A percentile compares a stretch with the other conserved stretches of the same genome.
These are phyloP conservation scores for Cajanus cajan DNA, from an alignment of 306 rosid genomes.

Conservation along the genomic window DNA sequence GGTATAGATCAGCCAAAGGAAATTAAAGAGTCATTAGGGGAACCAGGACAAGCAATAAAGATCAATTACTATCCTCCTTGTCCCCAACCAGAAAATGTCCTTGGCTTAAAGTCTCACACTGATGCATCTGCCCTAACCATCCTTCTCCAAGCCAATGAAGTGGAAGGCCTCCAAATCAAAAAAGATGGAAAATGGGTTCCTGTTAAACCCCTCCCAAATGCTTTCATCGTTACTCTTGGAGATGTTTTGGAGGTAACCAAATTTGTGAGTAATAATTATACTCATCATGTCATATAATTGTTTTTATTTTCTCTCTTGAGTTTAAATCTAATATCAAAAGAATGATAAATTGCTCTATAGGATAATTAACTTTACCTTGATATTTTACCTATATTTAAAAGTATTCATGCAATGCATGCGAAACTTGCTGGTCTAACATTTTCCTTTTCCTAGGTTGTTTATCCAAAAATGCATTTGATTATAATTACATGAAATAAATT, in stretches of 20 bases:
- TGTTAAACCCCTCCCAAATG: slow-evolving; percentile 47
- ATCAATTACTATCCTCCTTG: slow-evolving; percentile 45
- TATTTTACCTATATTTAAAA: no score
- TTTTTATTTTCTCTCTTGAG: no score
- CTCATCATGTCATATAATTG: no score
- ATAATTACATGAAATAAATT: no score
- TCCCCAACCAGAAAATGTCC: slow-evolving; percentile 34
- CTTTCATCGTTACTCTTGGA: slow-evolving; percentile 41
- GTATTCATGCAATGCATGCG: no score
- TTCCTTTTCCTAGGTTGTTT: background rate
- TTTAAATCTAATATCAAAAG: no score
- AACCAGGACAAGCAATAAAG: slow-evolving; percentile 32
- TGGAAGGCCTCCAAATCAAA: slow-evolving; percentile 44
- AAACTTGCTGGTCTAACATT: background rate
- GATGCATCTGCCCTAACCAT: slow-evolving; percentile 37
- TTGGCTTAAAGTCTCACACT: slow-evolving; percentile 38
- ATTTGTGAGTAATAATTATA: background rate
- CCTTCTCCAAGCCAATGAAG: slow-evolving; percentile 35
- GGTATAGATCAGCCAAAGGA: slow-evolving; percentile 24
- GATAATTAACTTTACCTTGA: no score
- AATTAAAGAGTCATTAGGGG: slow-evolving; percentile 20
- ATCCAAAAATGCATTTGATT: background rate
- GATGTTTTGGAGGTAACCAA: slow-evolving; percentile 44
- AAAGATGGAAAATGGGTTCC: slow-evolving; percentile 46
- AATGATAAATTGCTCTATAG: no score